Evolutionary conservation across 2,329 filamentous ascomycete genomes (phyloP).

Genomic region (Fusarium sp.): DNA sequence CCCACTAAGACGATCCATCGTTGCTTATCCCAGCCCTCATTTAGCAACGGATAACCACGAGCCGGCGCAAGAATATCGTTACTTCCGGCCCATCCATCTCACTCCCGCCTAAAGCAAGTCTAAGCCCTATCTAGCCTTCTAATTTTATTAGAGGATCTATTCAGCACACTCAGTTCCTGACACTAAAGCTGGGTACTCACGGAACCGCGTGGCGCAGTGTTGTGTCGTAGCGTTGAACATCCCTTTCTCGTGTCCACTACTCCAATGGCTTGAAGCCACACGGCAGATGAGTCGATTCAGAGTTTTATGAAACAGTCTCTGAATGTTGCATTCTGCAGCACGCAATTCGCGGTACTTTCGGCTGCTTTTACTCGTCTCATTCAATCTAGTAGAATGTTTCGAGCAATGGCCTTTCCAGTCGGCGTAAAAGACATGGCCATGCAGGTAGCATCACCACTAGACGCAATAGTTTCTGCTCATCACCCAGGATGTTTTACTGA

Average conservation of each 20-base stretch:
- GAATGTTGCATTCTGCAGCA: neutral
- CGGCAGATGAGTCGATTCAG: constrained; percentile 24
- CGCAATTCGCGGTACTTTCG: neutral
- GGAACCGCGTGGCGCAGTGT: constrained; percentile 24
- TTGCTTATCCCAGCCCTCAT: constrained; percentile 11
- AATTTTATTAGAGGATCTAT: neutral
- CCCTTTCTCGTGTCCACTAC: neutral
- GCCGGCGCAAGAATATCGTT: neutral
- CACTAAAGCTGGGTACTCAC: constrained; percentile 6
- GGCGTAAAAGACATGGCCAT: neutral
- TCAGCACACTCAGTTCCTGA: constrained; percentile 9
- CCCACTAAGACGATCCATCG: neutral
- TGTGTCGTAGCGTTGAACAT: neutral
- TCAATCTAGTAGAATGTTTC: neutral
- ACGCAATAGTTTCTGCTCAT: neutral
- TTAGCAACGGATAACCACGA: constrained; percentile 21
- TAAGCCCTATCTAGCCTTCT: constrained; percentile 31
- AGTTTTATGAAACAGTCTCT: constrained; percentile 3
- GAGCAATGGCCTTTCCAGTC: neutral
- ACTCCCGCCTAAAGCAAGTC: constrained; percentile 1
- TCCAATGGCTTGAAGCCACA: constrained; percentile 25
- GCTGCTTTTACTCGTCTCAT: neutral
- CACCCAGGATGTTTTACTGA: neutral
- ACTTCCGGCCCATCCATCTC: neutral
- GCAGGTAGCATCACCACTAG: too few species aligned